A percentile compares a stretch with the other conserved stretches of the same genome.
phyloP scores from a whole-genome alignment of 352 stramenopile species.

The Aphanomyces cochlioides region DNA sequence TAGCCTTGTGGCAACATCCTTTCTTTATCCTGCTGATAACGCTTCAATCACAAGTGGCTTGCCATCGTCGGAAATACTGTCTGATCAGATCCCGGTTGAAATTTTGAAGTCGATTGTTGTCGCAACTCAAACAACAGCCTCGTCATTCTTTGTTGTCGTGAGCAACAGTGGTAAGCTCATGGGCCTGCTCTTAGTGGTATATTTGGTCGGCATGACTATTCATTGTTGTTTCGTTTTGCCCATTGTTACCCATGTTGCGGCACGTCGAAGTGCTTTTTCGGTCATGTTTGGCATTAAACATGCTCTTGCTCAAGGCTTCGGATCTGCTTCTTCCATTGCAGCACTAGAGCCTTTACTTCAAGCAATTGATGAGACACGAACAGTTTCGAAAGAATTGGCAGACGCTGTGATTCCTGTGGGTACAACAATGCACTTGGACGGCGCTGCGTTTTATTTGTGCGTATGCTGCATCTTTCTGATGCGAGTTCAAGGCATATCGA shows the following conservation, averaged over 20 bases:
- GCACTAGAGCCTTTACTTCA: slow-evolving; percentile 58
- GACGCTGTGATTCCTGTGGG: slow-evolving; percentile 71
- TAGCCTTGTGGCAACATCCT: slow-evolving; percentile 60
- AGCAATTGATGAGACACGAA: slow-evolving; percentile 56
- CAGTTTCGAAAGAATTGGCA: slow-evolving; percentile 56
- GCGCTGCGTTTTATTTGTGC: slow-evolving; percentile 69
- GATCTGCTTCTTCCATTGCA: slow-evolving; percentile 70
- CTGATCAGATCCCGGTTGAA: no score
- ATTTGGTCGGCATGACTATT: slow-evolving; percentile 44
- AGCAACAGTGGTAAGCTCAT: slow-evolving; percentile 34
- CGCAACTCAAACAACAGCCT: no score
- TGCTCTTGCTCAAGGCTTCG: slow-evolving; percentile 30
- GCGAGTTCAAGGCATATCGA: not conserved
- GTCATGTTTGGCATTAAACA: slow-evolving; percentile 59
- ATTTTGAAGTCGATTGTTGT: no score
- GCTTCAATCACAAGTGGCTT: not conserved
- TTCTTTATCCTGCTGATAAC: slow-evolving; percentile 28
- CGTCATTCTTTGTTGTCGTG: slow-evolving; percentile 41
- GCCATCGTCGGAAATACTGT: no score
- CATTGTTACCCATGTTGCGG: slow-evolving; percentile 36
- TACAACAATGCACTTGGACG: slow-evolving; percentile 67
- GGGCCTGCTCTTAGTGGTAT: slow-evolving; percentile 41
- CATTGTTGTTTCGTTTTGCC: slow-evolving; percentile 68
- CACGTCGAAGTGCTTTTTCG: not conserved
- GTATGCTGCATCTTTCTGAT: slow-evolving; percentile 12